Percentiles rank a stretch among this genome's conserved stretches.
These are phyloP conservation scores for Penicillium occitanis DNA, from an alignment of 2,329 filamentous ascomycete species.

Conservation along the genomic window DNA sequence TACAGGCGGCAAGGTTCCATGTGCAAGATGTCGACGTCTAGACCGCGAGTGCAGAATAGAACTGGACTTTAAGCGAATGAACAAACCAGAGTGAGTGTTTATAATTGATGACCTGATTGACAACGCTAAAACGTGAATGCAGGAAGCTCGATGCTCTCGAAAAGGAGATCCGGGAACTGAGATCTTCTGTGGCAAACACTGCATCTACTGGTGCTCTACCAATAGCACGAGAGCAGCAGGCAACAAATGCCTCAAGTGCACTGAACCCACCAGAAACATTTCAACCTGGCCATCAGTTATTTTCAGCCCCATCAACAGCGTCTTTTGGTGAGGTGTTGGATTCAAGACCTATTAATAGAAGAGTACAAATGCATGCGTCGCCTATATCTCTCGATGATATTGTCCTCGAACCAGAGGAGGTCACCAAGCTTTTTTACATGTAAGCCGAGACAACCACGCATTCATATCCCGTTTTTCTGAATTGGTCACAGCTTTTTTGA, in stretches of 20 bases:
- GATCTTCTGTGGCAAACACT: conserved; percentile 4
- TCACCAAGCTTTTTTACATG: conserved; percentile 11
- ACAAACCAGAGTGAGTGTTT: conserved; percentile 15
- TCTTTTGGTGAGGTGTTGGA: not conserved
- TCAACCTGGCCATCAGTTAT: not conserved
- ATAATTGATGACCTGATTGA: not conserved
- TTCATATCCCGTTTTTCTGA: not conserved
- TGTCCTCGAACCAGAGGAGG: not conserved
- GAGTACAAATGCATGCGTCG: not conserved
- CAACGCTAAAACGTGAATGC: not conserved
- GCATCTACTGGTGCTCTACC: not conserved
- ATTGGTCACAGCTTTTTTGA: conserved; percentile 15
- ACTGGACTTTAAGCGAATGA: conserved; percentile 16
- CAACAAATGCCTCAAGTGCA: not conserved
- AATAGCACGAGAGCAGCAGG: not conserved
- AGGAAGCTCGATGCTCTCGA: conserved; percentile 20
- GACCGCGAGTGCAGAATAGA: conserved; percentile 18
- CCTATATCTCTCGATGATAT: conserved; percentile 3
- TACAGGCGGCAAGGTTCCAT: conserved; percentile 8
- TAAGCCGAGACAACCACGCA: not conserved
- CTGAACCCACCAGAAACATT: not conserved
- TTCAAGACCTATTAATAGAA: not conserved
- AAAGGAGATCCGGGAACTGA: conserved; percentile 12
- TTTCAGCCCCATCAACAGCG: not conserved
- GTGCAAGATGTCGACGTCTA: conserved; percentile 16